Evolutionary conservation across 192 early-diverging fungal genomes (phyloP), one percentile per base, ranked within the genome.

Genomic region (Globomyces pollinis-pini): DNA sequence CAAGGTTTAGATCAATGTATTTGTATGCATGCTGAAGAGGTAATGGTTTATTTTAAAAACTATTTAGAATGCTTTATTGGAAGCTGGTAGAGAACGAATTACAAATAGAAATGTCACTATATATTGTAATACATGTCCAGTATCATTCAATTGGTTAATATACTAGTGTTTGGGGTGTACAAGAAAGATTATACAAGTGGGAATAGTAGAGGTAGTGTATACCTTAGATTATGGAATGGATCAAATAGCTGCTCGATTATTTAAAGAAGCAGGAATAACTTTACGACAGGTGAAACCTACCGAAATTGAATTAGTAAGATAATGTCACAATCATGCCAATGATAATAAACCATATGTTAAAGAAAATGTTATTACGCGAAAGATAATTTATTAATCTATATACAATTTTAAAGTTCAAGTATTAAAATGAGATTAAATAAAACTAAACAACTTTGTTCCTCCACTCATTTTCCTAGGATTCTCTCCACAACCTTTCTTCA

Each of bases 21-120:
- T 43, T 99, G 96, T 66, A 81, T 99, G 65, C 95, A 98, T 62
- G 97, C 97, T 0, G 95, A 99, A 62, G 97, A 99, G 71, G 74
- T 71, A 36, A 32, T 18, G 7, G 38, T 61, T 8, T 30, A n/a
- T 23, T n/a, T 51, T 43, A 38, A 18, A 3, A n/a, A n/a, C n/a
- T n/a, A n/a, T n/a, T 38, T 47, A 76, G 72, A 99, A 99, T 66
- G 93, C 95, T 28, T 69, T 99, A 42, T 64, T 99, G 42, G 97
- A 99, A 72, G 97, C 91, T 3, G 97, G 97, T 15, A 72, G 92
- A 35, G 91, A 89, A n/a, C 67, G 93, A 20, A 86, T 94, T n/a
- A 73, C 84, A 23, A 59, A 61, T 34, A 84, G 84, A 23, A 81
- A 65, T 8, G 38, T 49, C 16, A 60, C 84, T 21, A 79, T 98